A percentile compares a stretch with the other conserved stretches of the same genome.
Evolutionary conservation across 306 rosid species (phyloP).

Genomic region (Begonia fuchsioides): DNA sequence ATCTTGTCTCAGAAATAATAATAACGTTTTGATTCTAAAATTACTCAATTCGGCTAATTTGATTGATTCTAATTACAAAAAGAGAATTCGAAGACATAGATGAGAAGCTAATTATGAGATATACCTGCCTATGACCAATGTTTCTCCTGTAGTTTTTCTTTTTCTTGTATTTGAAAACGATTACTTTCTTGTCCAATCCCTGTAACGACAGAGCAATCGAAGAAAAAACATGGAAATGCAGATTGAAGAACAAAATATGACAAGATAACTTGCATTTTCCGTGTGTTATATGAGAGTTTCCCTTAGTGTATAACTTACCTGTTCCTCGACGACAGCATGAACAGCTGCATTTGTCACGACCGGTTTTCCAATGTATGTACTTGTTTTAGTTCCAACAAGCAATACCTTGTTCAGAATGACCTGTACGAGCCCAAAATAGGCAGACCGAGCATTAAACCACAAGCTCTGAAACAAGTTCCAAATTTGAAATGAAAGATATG

Average conservation of each 20-base stretch:
- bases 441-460: background rate
- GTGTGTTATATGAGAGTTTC: no score
- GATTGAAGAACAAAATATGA: slow-evolving; percentile 4
- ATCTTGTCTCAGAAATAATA: no score
- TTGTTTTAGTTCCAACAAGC: slow-evolving; percentile 74
- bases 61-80: no score
- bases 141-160: slow-evolving; percentile 85
- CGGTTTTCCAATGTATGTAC: slow-evolving; percentile 77
- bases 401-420: slow-evolving; percentile 75
- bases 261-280: background rate
- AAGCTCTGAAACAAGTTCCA: background rate
- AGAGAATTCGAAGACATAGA: no score
- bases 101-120: background rate
- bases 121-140: slow-evolving; percentile 91
- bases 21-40: no score
- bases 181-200: slow-evolving; percentile 64
- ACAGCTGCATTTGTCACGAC: slow-evolving; percentile 91
- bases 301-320: slow-evolving; percentile 24
- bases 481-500: no score
- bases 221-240: background rate
- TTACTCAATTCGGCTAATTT: no score
- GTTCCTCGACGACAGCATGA: slow-evolving; percentile 94
- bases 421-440: slow-evolving; percentile 28
- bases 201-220: slow-evolving; percentile 15
- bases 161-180: slow-evolving; percentile 79